Conservation (phyloP, 1,284 basidiomycete species). For the Athelia sp. region DNA sequence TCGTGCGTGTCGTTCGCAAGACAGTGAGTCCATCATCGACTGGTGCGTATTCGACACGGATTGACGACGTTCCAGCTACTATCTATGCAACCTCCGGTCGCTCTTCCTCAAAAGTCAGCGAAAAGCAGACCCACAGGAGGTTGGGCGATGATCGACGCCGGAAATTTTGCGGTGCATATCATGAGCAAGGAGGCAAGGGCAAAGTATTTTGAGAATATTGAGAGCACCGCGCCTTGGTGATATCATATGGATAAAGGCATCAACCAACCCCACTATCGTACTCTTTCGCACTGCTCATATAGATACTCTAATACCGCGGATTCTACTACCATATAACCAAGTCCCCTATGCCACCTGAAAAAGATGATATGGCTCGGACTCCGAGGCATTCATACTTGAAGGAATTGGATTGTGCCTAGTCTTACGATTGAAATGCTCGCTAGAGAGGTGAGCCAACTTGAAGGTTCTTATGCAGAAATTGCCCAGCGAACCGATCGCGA, state of each 20-base stretch:
- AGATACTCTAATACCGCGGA: no score
- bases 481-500: no score
- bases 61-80: conserved; percentile 38
- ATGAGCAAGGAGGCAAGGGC: conserved; percentile 56
- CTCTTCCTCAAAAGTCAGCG: conserved; percentile 50
- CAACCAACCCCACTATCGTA: not conserved
- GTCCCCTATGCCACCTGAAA: no score
- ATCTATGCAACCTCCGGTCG: conserved; percentile 45
- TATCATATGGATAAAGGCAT: conserved; percentile 9
- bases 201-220: conserved; percentile 50
- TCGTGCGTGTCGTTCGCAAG: conserved; percentile 63
- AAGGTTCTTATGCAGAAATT: no score
- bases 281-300: no score
- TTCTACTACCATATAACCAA: no score
- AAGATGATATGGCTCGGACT: no score
- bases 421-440: no score
- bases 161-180: conserved; percentile 72
- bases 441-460: no score
- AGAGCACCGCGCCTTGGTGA: conserved; percentile 22
- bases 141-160: conserved; percentile 81
- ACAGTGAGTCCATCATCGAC: conserved; percentile 45
- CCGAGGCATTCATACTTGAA: no score
- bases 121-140: conserved; percentile 56
- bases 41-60: not conserved
- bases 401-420: no score